phyloP scores from a whole-genome alignment of 805 yeast species.

The Ogataea henricii region DNA sequence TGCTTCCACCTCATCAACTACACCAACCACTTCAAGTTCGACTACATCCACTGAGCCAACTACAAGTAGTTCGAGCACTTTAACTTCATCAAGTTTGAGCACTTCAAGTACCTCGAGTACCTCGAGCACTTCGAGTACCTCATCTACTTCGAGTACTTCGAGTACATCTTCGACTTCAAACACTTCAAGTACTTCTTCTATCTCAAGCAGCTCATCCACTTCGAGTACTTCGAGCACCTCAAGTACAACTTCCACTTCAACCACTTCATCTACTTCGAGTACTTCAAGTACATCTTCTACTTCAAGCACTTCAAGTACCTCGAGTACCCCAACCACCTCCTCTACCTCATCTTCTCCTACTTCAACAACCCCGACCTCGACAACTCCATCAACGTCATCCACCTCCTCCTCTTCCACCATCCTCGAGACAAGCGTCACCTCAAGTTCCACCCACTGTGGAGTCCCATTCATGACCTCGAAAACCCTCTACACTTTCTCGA shows the following conservation, averaged over 20 bases:
- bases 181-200: background rate
- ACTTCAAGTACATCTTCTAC: conserved; percentile 4
- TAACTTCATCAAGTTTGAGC: conserved; percentile 5
- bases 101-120: conserved; percentile 4
- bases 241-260: background rate
- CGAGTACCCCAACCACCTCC: conserved; percentile 1
- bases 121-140: background rate
- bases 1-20: conserved; percentile 7
- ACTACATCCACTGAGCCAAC: conserved; percentile 1
- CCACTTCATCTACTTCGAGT: conserved; percentile 12
- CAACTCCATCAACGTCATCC: conserved; percentile 4
- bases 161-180: conserved; percentile 5
- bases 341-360: conserved; percentile 6
- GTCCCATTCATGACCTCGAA: conserved; percentile 8
- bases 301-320: conserved; percentile 6
- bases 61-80: conserved; percentile 6
- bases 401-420: conserved; percentile 10
- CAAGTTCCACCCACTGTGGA: conserved; percentile 7
- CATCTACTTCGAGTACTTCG: conserved; percentile 7
- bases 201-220: background rate
- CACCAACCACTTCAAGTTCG: conserved; percentile 8
- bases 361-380: conserved; percentile 8
- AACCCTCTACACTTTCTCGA: conserved; percentile 3
- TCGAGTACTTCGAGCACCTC: conserved; percentile 6
- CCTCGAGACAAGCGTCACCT: background rate